Evolutionary conservation across 768 basidiomycete genomes (phyloP), one percentile per base, ranked within the genome.

Genomic region (Rhodotorula sphaerocarpa): DNA sequence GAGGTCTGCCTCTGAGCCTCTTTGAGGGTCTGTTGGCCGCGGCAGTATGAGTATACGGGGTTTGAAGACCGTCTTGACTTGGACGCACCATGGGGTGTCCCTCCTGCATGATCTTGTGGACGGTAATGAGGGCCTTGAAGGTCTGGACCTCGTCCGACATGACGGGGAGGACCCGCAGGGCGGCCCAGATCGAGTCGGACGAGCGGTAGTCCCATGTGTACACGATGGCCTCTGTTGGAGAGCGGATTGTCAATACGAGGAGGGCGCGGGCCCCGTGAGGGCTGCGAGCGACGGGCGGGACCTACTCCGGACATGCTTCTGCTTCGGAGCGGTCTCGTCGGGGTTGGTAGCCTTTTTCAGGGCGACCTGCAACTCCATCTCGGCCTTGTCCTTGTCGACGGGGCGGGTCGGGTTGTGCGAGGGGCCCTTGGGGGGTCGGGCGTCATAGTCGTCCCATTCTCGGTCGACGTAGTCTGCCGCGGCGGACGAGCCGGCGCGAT

Each of bases 131-230:
- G 4, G 88, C 88, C 76, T 99, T 99, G 82, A 97, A 99, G 0
- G 95, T 93, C 77, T 95, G 91, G 0, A 97, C 84, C 78, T 99
- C 95, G 75, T 99, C 95, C 7, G 91, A 84, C 31, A 99, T 78
- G 71, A 99, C 95, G 45, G 95, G 95, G 67, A 96, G 93, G 3
- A 97, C 95, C 34, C 95, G 82, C 11, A 99, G 80, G 33, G 90
- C 90, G 70, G 89, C 90, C 95, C 95, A 99, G 75, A 97, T 96
- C 10, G 92, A 92, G 70, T 89, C 85, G 41, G 92, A 96, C 25
- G 91, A 88, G 72, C 96, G 92, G 73, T 97, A 97, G 76, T 99
- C 95, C 92, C 92, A 96, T 11, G 95, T 97, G 76, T 91, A 99
- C 30, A 97, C 89, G 74, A 99, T 96, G 72, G 88, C 90, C 79